Evolutionary conservation across 2,329 filamentous ascomycete species (phyloP).

Genomic region (Calonectria pseudoturangicola): DNA sequence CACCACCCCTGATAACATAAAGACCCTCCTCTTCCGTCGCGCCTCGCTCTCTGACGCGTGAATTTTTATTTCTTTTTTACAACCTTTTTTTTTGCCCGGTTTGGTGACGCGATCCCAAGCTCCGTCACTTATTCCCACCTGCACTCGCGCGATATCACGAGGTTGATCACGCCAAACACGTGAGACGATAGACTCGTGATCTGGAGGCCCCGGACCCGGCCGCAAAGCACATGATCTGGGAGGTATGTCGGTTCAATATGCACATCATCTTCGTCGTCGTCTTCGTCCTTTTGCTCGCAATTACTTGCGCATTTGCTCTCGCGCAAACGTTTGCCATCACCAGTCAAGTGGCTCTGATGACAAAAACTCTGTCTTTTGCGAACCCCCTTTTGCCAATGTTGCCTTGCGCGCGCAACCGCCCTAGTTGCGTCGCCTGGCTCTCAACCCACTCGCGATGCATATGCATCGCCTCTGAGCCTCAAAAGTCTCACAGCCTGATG

Average conservation of each 20-base stretch:
- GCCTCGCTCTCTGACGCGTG: constrained; percentile 43
- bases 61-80: constrained; percentile 36
- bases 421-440: constrained; percentile 10
- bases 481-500: constrained; percentile 11
- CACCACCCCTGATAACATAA: constrained; percentile 56
- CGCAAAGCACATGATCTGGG: constrained; percentile 66
- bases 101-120: constrained; percentile 45
- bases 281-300: constrained; percentile 32
- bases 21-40: constrained; percentile 45
- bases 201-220: constrained; percentile 56
- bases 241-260: constrained; percentile 63
- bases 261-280: constrained; percentile 39
- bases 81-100: constrained; percentile 34
- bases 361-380: constrained; percentile 26
- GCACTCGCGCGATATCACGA: constrained; percentile 68
- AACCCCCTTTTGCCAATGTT: constrained; percentile 8
- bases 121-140: constrained; percentile 57
- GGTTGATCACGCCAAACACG: constrained; percentile 68
- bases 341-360: constrained; percentile 34
- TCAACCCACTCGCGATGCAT: constrained; percentile 28
- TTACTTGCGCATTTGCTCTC: constrained; percentile 32
- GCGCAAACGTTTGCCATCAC: constrained; percentile 12
- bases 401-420: constrained; percentile 21
- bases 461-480: constrained; percentile 30
- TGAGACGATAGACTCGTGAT: constrained; percentile 67